phyloP scores from a whole-genome alignment of 2,329 filamentous ascomycete genomes.

The Hypoxylon sp. region DNA sequence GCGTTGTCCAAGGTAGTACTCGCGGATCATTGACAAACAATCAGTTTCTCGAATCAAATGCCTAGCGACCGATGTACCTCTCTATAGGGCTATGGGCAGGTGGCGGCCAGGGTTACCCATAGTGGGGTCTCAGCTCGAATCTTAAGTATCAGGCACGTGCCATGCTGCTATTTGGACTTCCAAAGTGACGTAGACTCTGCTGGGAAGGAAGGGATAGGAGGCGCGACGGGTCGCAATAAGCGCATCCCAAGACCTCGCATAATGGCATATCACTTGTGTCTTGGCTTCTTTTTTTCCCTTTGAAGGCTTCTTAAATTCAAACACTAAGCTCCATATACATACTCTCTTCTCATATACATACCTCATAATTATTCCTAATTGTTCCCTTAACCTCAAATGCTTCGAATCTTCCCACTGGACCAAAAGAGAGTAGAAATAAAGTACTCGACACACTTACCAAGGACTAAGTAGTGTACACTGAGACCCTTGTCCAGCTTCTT shows the following conservation, averaged over 20 bases:
- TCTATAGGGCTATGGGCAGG: too few relatives aligned
- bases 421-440: background rate
- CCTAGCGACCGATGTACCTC: constrained; percentile 27
- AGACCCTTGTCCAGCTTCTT: background rate
- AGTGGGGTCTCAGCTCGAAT: constrained; percentile 20
- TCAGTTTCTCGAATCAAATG: constrained; percentile 2
- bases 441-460: background rate
- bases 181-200: constrained; percentile 33
- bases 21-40: background rate
- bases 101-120: constrained; percentile 5
- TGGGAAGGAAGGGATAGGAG: constrained; percentile 20
- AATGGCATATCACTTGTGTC: constrained; percentile 5
- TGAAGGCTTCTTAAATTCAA: background rate
- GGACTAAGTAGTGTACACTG: background rate
- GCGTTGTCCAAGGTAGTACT: background rate
- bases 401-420: background rate
- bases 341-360: background rate
- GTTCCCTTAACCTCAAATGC: background rate
- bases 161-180: constrained; percentile 19
- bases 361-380: background rate
- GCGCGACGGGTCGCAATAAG: constrained; percentile 7
- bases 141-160: constrained; percentile 26
- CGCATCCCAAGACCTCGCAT: constrained; percentile 9
- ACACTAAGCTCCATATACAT: background rate
- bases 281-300: background rate